Conservation (phyloP, 345 rosid genomes). For the Ceriops tagal region DNA sequence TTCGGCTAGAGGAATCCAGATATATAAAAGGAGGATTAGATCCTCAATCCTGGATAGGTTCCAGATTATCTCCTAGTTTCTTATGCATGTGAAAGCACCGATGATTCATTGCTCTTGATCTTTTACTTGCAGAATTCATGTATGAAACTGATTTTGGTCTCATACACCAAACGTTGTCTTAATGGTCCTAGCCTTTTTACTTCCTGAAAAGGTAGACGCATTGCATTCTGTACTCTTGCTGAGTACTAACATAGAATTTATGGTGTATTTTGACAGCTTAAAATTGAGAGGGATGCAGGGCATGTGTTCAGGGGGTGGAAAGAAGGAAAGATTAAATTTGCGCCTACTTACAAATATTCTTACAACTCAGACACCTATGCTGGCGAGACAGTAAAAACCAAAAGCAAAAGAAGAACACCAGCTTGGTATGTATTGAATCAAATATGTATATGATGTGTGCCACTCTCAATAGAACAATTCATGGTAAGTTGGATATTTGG, state of each 20-base stretch:
- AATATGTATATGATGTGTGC: not conserved
- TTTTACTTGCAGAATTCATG: no score
- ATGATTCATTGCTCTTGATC: no score
- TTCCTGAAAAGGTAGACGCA: no score
- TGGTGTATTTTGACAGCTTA: constrained; percentile 44
- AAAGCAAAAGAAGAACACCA: constrained; percentile 86
- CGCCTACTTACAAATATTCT: constrained; percentile 92
- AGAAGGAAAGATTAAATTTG: constrained; percentile 81
- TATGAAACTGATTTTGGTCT: no score
- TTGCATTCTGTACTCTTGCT: not conserved
- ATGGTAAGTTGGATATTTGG: not conserved
- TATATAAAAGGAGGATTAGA: no score
- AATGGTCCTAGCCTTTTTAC: no score
- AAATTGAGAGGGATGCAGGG: constrained; percentile 86
- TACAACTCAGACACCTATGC: constrained; percentile 75
- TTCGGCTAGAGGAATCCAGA: no score
- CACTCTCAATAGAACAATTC: not conserved
- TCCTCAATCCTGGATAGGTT: no score
- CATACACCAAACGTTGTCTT: no score
- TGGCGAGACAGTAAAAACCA: constrained; percentile 58
- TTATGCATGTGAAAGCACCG: no score
- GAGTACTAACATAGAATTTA: not conserved
- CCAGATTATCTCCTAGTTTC: no score
- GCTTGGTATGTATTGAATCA: constrained; percentile 58
- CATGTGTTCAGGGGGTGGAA: constrained; percentile 87